Evolutionary conservation across 2,329 filamentous ascomycete species (phyloP), one percentile per base, ranked within the genome.

Genomic region (Fusarium acutatum): DNA sequence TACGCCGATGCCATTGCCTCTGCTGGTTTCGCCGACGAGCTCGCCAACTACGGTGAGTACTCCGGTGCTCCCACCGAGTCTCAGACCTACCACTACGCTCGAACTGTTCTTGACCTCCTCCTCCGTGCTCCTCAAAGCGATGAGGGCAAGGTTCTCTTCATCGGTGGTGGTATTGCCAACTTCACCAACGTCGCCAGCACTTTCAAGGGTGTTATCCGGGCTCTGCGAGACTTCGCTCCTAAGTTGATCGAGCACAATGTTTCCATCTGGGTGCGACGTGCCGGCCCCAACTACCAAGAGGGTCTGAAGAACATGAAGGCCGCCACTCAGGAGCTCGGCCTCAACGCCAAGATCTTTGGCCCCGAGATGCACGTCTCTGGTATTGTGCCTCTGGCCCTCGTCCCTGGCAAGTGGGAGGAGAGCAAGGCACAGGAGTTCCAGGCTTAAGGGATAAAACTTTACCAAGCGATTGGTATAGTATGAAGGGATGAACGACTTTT

Each of bases 21-120:
- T 71, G 91, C 94, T 81, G 96, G 96, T 75, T 98, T 97, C 83
- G 95, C 97, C 74, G 92, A 94, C 79, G 95, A 99, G 86, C 91
- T 99, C 61, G 96, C 96, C 87, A 99, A 99, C 92, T 99, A 99
- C 83, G 96, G 96, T 84, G 96, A 99, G 87, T 99, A 99, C 92
- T 98, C 96, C 75, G 96, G 96, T 87, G 96, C 96, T 75, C 96
- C 96, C 77, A 98, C 95, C 70, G 96, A 99, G 91, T 97, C 95
- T 50, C 96, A 99, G 87, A 98, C 96, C 71, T 99, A 94, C 92
- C 95, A 98, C 91, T 99, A 99, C 86, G 95, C 96, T 81, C 93
- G 94, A 81, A 99, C 96, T 35, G 94, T 99, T 74, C 89, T 99
- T 73, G 96, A 99, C 84, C 91, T 99, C 75, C 97, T 99, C 94